Base-by-base conservation (phyloP, 495 filamentous ascomycete genomes). In the Penicillium ochrochloron region DNA sequence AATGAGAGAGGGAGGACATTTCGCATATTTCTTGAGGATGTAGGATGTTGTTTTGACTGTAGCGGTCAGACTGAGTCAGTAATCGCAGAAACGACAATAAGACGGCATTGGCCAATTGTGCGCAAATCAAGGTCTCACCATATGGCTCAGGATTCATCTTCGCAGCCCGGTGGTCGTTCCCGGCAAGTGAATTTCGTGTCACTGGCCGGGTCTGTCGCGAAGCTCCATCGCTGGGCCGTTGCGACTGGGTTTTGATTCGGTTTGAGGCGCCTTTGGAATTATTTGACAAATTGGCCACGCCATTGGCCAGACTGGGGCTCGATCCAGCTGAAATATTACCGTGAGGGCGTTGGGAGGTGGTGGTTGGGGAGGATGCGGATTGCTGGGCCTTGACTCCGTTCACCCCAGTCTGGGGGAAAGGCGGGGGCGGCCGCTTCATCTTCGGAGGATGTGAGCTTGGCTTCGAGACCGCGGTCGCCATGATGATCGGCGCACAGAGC, bases 21-120 rank as follows among this genome's bases (percentile, higher is more conserved):
- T 93, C 5, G 83, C 78, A 75, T 88, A 96, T 79, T 94, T 97
- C 69, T 85, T 87, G 2, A 99, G 84, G 52, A 99, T 92, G 70
- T 96, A 90, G 5, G 82, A 73, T 25, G 88, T 85, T 31, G 87
- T 90, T 73, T 88, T 85, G 34, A 92, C 88, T 91, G 56, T 42
- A 59, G 60, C 48, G 48, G 17, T 21, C 52, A 41, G 29, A 44
- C 31, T n/a, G 23, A 57, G 50, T 44, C 19, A 55, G 63, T 54
- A 61, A 44, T 51, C 21, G 44, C 57, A 31, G 48, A 21, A 23
- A 23, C 27, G 50, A 29, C n/a, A 6, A 57, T 33, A 27, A 63
- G 50, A 41, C 46, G 63, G 58, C 53, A 61, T 65, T 66, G 66
- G 10, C 29, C 12, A 21, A 63, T 61, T 19, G 29, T 29, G 19